Percentiles rank a stretch among this genome's conserved stretches.
These are phyloP conservation scores for Cryptococcus sp. DNA, from an alignment of 1,284 basidiomycete species.

Conservation along the genomic window DNA sequence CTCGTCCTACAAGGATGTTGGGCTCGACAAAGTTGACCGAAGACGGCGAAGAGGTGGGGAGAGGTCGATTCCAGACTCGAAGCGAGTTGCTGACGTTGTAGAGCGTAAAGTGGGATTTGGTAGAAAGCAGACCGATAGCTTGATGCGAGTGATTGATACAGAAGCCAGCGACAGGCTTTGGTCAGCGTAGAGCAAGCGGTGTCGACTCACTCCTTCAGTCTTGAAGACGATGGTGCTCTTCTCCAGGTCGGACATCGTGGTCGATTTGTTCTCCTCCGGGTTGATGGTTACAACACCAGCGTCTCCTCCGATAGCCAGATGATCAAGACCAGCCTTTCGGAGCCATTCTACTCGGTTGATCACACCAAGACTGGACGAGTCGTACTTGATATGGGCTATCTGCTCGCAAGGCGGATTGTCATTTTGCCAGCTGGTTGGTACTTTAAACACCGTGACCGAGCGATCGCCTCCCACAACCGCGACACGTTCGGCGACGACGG, in stretches of 20 bases:
- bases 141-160: constrained; percentile 35
- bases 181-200: neutral
- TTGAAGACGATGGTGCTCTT: constrained; percentile 23
- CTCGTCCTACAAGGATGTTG: constrained; percentile 36
- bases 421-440: constrained; percentile 23
- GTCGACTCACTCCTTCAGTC: constrained; percentile 32
- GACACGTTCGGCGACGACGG: constrained; percentile 19
- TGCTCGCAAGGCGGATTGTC: constrained; percentile 26
- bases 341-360: constrained; percentile 33
- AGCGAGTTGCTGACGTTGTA: constrained; percentile 28
- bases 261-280: constrained; percentile 1
- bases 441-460: constrained; percentile 24
- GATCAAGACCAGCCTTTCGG: constrained; percentile 16
- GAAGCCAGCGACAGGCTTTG: constrained; percentile 28
- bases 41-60: constrained; percentile 18
- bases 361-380: constrained; percentile 13
- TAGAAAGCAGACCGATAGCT: constrained; percentile 36
- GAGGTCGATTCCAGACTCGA: constrained; percentile 36
- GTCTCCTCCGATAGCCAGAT: constrained; percentile 31
- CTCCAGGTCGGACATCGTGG: constrained; percentile 4
- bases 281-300: constrained; percentile 32
- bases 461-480: constrained; percentile 29
- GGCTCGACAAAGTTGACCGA: constrained; percentile 37
- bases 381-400: constrained; percentile 14
- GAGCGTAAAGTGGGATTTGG: constrained; percentile 24